Evolutionary conservation across 257 asterid genomes (phyloP), one percentile per base, ranked within the genome.

Genomic region (Nicotiana obtusifolia): DNA sequence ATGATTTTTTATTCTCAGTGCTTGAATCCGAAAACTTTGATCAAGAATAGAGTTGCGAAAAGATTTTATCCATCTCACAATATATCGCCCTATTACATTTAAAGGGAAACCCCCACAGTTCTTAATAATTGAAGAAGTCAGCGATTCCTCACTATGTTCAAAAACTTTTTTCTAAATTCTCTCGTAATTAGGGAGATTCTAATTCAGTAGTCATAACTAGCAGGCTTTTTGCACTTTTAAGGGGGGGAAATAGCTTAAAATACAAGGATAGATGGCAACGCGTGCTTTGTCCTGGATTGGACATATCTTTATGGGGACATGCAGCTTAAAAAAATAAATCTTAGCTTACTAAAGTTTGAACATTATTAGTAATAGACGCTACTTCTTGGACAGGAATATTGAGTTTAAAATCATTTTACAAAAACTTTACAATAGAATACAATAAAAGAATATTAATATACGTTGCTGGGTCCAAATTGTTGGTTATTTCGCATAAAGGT

Each of bases 221-320:
- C 75, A 61, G 35, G 19, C 75, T 79, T 79, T 61, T 64, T 8
- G 5, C 61, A 79, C 31, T 60, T 33, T 78, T 57, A 8, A 79
- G 41, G 26, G n/a, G 2, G n/a, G n/a, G n/a, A n/a, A 33, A n/a
- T 59, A 78, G 20, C 20, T 20, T 33, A 73, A 75, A 49, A 24
- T 75, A 75, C 19, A 62, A 20, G 52, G 26, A 61, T 5, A 30
- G 3, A 31, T 47, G 22, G 60, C 35, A 78, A 82, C 35, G 82
- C 85, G 76, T 80, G 86, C 82, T 80, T 52, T 26, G 81, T 73
- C 61, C 30, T 68, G 76, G 33, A 19, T 75, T 76, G 57, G 31
- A 76, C 84, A 41, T 31, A 67, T 30, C 84, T 86, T 86, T 81
- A 83, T 86, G 77, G 81, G 81, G 81, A 60, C 77, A 69, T 71